These are phyloP conservation scores for Neonectria hederae DNA, from an alignment of 2,329 filamentous ascomycete genomes.

Conservation along the genomic window DNA sequence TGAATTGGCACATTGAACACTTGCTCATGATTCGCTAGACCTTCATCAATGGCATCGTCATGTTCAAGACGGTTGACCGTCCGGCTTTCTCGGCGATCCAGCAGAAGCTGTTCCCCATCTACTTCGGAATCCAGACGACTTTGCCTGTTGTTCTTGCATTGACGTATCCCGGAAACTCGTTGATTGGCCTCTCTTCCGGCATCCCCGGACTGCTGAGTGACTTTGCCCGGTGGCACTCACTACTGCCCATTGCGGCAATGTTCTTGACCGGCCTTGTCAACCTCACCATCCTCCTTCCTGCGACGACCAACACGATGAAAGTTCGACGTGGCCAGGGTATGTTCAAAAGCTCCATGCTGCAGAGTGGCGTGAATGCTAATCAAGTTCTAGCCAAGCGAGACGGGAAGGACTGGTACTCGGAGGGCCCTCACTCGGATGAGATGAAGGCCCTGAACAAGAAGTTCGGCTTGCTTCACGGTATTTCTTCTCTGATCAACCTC, in stretches of 20 bases:
- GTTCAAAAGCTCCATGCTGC: constrained; percentile 35
- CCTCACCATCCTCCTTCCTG: constrained; percentile 75
- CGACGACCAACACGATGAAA: constrained; percentile 78
- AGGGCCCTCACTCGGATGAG: constrained; percentile 81
- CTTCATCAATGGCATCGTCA: constrained; percentile 78
- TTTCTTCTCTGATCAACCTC: constrained; percentile 83
- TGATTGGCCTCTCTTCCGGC: constrained; percentile 58
- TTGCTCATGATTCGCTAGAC: constrained; percentile 59
- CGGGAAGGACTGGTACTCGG: constrained; percentile 86
- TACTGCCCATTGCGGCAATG: constrained; percentile 75
- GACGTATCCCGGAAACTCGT: constrained; percentile 76
- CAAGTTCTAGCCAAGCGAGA: constrained; percentile 75
- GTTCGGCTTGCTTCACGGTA: constrained; percentile 82
- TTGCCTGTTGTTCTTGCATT: constrained; percentile 78
- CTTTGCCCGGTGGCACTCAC: constrained; percentile 69
- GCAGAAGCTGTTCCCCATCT: constrained; percentile 83
- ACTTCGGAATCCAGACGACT: constrained; percentile 84
- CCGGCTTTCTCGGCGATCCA: constrained; percentile 86
- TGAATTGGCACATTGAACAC: background rate
- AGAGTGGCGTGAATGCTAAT: constrained; percentile 24
- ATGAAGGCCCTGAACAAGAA: constrained; percentile 83
- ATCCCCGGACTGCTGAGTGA: constrained; percentile 66
- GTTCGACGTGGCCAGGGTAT: constrained; percentile 82
- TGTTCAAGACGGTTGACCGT: constrained; percentile 79
- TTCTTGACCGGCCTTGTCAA: constrained; percentile 78